A percentile compares a stretch with the other conserved stretches of the same genome.
These are phyloP conservation scores for Paramecium tetraurelia DNA, from an alignment of 73 alveolate species.

Conservation along the genomic window DNA sequence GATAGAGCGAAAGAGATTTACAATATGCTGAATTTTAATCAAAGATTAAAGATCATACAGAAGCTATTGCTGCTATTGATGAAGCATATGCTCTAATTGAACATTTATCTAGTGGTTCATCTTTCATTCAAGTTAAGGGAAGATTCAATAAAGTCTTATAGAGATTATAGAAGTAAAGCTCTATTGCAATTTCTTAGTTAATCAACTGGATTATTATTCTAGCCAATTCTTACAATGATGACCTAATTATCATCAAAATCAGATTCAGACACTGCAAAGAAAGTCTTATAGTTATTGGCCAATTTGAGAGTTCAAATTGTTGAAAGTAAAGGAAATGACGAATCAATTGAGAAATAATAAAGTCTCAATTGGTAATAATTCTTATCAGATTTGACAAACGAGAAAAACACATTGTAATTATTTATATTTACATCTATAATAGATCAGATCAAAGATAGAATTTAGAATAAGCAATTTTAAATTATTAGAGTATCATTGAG, in stretches of 20 bases:
- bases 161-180: background rate
- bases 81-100: conserved; percentile 40
- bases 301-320: conserved; percentile 35
- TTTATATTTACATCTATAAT: background rate
- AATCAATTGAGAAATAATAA: conserved; percentile 32
- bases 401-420: conserved; percentile 7
- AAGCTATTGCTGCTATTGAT: conserved; percentile 38
- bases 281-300: conserved; percentile 2
- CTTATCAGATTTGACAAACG: conserved; percentile 13
- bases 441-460: conserved; percentile 46
- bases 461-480: conserved; percentile 43
- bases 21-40: conserved; percentile 45
- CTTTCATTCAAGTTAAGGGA: conserved; percentile 38
- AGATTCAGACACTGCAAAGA: conserved; percentile 22
- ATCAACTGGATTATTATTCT: conserved; percentile 28
- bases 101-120: conserved; percentile 41
- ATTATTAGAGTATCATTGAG: conserved; percentile 22
- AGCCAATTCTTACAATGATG: conserved; percentile 40
- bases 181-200: background rate
- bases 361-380: conserved; percentile 15
- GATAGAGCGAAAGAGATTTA: conserved; percentile 36
- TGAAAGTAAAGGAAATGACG: conserved; percentile 23
- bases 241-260: conserved; percentile 21
- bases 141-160: background rate
- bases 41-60: conserved; percentile 17